phyloP scores from a whole-genome alignment of 2,329 filamentous ascomycete species.

The Aspergillus ibericus region DNA sequence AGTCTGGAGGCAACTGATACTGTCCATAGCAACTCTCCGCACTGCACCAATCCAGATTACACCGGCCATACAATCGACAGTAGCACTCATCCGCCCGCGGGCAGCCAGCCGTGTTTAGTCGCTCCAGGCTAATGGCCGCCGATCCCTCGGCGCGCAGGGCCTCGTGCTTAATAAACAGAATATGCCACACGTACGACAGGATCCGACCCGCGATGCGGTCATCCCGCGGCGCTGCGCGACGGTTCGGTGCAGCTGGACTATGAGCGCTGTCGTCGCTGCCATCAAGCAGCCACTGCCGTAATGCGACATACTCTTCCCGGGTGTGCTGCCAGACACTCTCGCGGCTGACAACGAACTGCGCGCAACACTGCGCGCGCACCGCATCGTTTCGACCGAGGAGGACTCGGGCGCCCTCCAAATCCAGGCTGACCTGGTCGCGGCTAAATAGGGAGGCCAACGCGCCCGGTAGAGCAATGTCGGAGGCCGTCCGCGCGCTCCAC shows the following conservation, averaged over 20 bases:
- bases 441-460: constrained; percentile 40
- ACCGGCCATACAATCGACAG: constrained; percentile 47
- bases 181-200: constrained; percentile 52
- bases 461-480: constrained; percentile 38
- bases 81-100: constrained; percentile 46
- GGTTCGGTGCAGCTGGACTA: constrained; percentile 1
- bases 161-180: constrained; percentile 43
- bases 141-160: constrained; percentile 5
- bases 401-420: neutral
- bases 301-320: constrained; percentile 52
- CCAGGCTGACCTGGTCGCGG: constrained; percentile 19
- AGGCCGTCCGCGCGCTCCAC: constrained; percentile 45
- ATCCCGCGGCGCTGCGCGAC: constrained; percentile 39
- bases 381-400: constrained; percentile 44
- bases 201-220: constrained; percentile 49
- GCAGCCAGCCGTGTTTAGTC: constrained; percentile 40
- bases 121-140: constrained; percentile 34
- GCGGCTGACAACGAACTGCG: constrained; percentile 56
- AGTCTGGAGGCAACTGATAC: constrained; percentile 27
- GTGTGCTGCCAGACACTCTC: constrained; percentile 51
- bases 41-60: constrained; percentile 34
- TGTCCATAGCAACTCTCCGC: constrained; percentile 41
- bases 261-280: constrained; percentile 16
- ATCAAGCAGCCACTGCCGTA: constrained; percentile 57
- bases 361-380: constrained; percentile 54